Conservation (phyloP, 441 rosid genomes). For the Bruguiera hainesii region DNA sequence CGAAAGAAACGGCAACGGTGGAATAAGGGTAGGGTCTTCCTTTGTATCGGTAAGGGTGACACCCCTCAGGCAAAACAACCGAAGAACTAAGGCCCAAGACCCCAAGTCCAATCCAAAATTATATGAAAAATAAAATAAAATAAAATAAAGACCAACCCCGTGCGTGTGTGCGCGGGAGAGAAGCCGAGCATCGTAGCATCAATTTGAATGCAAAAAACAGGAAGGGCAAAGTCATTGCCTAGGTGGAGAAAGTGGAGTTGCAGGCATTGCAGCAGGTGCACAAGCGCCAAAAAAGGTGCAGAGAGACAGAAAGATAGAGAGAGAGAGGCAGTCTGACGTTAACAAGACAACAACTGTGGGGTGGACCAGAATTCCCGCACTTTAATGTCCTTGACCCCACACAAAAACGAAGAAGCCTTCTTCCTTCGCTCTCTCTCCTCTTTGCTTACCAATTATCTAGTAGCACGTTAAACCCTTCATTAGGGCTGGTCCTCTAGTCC, state of each 20-base stretch:
- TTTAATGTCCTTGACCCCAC: slow-evolving; percentile 20
- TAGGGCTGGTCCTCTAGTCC: neutral
- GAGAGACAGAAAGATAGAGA: slow-evolving; percentile 9
- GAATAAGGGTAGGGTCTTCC: too few relatives aligned
- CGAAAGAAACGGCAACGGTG: too few relatives aligned
- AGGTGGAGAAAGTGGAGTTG: slow-evolving; percentile 21
- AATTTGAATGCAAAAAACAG: neutral
- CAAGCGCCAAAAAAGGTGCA: slow-evolving; percentile 8
- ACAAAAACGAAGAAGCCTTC: slow-evolving; percentile 5
- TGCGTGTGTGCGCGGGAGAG: neutral
- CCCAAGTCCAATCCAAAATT: too few relatives aligned
- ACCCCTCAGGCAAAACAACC: too few relatives aligned
- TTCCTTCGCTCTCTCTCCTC: neutral
- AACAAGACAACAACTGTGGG: slow-evolving; percentile 24
- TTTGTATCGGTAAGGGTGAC: too few relatives aligned
- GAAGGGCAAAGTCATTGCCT: slow-evolving; percentile 6
- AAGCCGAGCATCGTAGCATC: slow-evolving; percentile 9
- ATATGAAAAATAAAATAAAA: too few relatives aligned
- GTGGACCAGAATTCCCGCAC: slow-evolving; percentile 37
- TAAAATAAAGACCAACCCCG: neutral
- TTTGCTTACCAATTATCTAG: slow-evolving; percentile 7
- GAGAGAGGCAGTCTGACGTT: slow-evolving; percentile 29
- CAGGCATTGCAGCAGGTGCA: slow-evolving; percentile 30
- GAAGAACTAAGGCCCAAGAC: too few relatives aligned
- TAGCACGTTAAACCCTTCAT: neutral